These are phyloP conservation scores for Tetrapisispora iriomotensis DNA, from an alignment of 805 yeast genomes.

Conservation along the genomic window DNA sequence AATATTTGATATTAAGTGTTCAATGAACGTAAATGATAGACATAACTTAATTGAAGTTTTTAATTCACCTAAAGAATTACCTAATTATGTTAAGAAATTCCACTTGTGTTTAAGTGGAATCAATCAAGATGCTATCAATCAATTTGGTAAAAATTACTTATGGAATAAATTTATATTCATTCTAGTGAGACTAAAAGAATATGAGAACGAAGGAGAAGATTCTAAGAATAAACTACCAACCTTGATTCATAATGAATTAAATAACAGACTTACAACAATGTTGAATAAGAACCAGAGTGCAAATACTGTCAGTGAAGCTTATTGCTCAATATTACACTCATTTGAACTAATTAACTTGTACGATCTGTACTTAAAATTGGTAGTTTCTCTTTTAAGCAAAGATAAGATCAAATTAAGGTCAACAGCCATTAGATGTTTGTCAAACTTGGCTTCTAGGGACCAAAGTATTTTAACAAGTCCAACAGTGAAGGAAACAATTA, in stretches of 20 bases:
- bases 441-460: conserved; percentile 45
- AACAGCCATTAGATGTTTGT: conserved; percentile 55
- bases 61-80: conserved; percentile 18
- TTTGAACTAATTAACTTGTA: conserved; percentile 32
- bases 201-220: conserved; percentile 5
- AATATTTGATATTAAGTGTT: conserved; percentile 29
- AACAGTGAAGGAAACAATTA: conserved; percentile 42
- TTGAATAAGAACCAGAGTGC: background rate
- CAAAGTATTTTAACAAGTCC: conserved; percentile 41
- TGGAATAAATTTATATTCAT: conserved; percentile 13
- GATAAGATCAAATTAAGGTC: conserved; percentile 45
- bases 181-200: conserved; percentile 10
- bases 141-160: conserved; percentile 8
- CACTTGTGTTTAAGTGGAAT: conserved; percentile 9
- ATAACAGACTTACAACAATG: background rate
- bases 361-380: conserved; percentile 42
- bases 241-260: conserved; percentile 2
- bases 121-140: background rate
- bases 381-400: conserved; percentile 40
- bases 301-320: conserved; percentile 4
- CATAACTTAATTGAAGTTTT: conserved; percentile 17
- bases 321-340: conserved; percentile 16
- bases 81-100: conserved; percentile 10
- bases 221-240: background rate
- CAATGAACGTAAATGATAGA: conserved; percentile 10